A percentile compares a stretch with the other conserved stretches of the same genome.
Evolutionary conservation across 306 rosid genomes (phyloP).

Genomic region (Albizia julibrissin): DNA sequence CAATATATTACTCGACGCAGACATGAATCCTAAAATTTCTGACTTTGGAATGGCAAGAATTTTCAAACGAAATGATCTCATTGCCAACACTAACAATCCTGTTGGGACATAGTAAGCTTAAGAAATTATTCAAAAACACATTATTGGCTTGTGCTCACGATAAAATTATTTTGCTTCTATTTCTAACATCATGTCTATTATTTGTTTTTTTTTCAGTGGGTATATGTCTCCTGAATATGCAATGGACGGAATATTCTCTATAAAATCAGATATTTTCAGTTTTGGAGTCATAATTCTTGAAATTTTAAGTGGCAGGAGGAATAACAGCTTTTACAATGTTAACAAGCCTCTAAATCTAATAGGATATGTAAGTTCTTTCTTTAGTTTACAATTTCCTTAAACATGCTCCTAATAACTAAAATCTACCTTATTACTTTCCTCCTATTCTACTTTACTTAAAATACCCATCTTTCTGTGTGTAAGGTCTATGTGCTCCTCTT

Average conservation of each 20-base stretch:
- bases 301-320: constrained; percentile 37
- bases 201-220: background rate
- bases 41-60: background rate
- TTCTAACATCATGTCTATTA: background rate
- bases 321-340: background rate
- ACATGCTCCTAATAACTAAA: no score
- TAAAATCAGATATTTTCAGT: background rate
- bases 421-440: no score
- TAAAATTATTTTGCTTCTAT: background rate
- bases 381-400: background rate
- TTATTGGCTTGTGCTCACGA: no score
- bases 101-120: background rate
- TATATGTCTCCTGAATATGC: background rate
- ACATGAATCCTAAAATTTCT: background rate
- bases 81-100: background rate
- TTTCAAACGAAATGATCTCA: background rate
- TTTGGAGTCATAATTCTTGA: constrained; percentile 18
- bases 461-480: no score
- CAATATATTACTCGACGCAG: background rate
- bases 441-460: no score
- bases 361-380: background rate
- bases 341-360: background rate
- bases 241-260: background rate
- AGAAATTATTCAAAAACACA: background rate
- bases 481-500: no score